Evolutionary conservation across 2,329 filamentous ascomycete species (phyloP).

Genomic region (Fusarium chuoi): DNA sequence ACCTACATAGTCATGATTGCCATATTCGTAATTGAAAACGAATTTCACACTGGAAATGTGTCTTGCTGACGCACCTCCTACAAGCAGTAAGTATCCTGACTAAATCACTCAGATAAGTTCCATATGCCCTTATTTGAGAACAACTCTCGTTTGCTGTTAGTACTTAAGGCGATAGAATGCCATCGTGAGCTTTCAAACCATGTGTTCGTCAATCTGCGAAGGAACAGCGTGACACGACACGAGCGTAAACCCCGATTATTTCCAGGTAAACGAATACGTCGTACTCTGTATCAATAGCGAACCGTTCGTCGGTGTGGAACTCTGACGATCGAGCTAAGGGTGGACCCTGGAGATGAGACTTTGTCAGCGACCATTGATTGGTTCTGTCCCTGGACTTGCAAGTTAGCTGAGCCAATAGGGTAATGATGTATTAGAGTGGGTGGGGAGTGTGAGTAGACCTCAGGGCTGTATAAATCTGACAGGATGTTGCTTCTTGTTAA

Average conservation of each 20-base stretch:
- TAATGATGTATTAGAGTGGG: not conserved
- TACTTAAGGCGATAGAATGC: not conserved
- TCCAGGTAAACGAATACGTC: conserved; percentile 38
- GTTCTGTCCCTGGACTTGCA: conserved; percentile 22
- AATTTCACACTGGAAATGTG: not conserved
- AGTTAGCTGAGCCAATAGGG: conserved; percentile 28
- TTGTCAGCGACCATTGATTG: conserved; percentile 20
- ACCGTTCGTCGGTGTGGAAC: conserved; percentile 22
- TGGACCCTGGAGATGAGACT: conserved; percentile 26
- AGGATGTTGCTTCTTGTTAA: not conserved
- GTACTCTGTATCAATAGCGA: conserved; percentile 14
- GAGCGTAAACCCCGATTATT: conserved; percentile 18
- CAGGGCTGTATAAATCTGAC: conserved; percentile 14
- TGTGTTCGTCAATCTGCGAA: conserved; percentile 9
- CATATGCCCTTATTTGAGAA: not conserved
- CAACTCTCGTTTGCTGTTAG: not conserved
- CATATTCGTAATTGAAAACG: not conserved
- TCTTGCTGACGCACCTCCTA: not conserved
- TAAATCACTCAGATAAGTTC: not conserved
- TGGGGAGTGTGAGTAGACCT: conserved; percentile 15
- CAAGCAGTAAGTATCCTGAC: not conserved
- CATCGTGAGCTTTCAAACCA: not conserved
- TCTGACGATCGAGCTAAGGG: conserved; percentile 28
- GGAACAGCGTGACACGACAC: not conserved
- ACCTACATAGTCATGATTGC: not conserved